A percentile compares a stretch with the other conserved stretches of the same genome.
Conservation (phyloP, 352 stramenopile genomes). For the Phytophthora foliorum region DNA sequence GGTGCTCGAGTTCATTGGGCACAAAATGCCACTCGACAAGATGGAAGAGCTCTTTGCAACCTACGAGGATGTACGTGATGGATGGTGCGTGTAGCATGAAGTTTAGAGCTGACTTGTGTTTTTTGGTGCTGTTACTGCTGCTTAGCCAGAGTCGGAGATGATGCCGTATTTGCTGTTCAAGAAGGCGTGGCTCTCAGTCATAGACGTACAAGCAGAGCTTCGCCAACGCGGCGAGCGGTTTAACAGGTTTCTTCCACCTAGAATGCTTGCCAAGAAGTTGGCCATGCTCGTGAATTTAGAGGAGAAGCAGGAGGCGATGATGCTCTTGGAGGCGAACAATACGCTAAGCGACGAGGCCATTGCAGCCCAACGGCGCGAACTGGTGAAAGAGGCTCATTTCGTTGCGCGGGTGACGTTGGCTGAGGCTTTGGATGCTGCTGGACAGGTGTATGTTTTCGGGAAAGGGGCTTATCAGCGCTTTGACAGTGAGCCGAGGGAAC, state of each 20-base stretch:
- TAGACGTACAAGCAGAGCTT: slow-evolving; percentile 77
- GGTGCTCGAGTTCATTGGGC: slow-evolving; percentile 74
- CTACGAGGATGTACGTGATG: slow-evolving; percentile 70
- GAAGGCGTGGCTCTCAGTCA: slow-evolving; percentile 70
- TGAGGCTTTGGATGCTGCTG: slow-evolving; percentile 76
- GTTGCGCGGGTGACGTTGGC: slow-evolving; percentile 54
- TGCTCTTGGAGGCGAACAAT: slow-evolving; percentile 63
- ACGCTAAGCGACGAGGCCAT: slow-evolving; percentile 62
- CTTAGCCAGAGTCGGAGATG: slow-evolving; percentile 70
- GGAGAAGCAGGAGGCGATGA: slow-evolving; percentile 71
- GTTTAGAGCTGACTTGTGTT: not conserved
- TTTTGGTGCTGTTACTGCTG: slow-evolving; percentile 10
- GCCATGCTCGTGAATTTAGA: slow-evolving; percentile 71
- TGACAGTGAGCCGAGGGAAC: slow-evolving; percentile 58
- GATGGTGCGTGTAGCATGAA: not conserved
- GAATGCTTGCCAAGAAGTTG: slow-evolving; percentile 69
- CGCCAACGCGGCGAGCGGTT: slow-evolving; percentile 67
- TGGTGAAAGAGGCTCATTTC: slow-evolving; percentile 60
- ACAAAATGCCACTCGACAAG: slow-evolving; percentile 66
- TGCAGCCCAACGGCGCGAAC: slow-evolving; percentile 47
- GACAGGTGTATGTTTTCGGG: slow-evolving; percentile 85
- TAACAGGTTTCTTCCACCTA: slow-evolving; percentile 67
- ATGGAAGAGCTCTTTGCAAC: slow-evolving; percentile 74
- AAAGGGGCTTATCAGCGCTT: slow-evolving; percentile 74
- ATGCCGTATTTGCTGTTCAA: slow-evolving; percentile 81